phyloP scores from a whole-genome alignment of 2,329 filamentous ascomycete genomes.

The Nothophoma quercina region DNA sequence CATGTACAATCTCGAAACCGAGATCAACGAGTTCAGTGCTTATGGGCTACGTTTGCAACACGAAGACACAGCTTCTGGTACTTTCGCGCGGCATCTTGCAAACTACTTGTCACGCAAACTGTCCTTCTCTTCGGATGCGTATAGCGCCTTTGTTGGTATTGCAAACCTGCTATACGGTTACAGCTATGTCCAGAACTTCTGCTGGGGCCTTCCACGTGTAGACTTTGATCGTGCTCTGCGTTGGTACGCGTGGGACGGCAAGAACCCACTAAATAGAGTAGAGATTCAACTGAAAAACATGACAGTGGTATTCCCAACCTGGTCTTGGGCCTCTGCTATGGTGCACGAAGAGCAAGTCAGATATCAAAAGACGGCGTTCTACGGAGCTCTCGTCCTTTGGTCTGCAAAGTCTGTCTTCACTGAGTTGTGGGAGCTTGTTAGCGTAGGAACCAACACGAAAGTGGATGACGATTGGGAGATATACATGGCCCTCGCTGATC shows the following conservation, averaged over 20 bases:
- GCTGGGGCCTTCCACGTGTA: not conserved
- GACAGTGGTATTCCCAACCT: not conserved
- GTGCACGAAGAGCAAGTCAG: not conserved
- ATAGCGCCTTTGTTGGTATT: not conserved
- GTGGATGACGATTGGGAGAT: not conserved
- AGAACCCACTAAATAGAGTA: not conserved
- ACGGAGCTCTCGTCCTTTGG: not conserved
- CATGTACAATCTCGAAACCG: not conserved
- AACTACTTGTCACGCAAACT: not conserved
- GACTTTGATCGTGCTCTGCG: not conserved
- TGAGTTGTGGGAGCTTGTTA: not conserved
- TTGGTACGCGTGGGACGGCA: not conserved
- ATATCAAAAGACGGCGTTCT: not conserved
- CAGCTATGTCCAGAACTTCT: not conserved
- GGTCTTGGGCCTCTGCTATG: slow-evolving; percentile 1
- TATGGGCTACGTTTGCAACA: not conserved
- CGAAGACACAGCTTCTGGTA: not conserved
- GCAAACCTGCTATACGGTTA: not conserved
- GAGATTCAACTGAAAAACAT: too few relatives aligned
- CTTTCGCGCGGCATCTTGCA: not conserved
- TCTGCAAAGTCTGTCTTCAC: not conserved
- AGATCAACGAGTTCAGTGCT: not conserved
- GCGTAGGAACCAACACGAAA: not conserved
- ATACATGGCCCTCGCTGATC: not conserved
- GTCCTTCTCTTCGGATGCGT: not conserved